These are phyloP conservation scores for Mortierella sp. DNA, from an alignment of 371 early-diverging fungal genomes.

Conservation along the genomic window DNA sequence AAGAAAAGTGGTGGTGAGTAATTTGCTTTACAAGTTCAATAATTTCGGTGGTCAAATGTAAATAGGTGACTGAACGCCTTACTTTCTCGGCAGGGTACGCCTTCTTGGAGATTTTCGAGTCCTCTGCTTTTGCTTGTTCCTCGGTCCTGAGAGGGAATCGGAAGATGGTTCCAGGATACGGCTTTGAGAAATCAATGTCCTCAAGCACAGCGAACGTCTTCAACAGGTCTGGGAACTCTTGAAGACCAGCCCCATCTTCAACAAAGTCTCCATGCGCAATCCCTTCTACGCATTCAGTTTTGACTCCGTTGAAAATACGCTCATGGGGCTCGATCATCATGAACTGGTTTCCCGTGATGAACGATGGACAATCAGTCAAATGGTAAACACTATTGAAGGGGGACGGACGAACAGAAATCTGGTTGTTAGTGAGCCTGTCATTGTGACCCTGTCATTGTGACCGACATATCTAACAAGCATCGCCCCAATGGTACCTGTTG, in stretches of 20 bases:
- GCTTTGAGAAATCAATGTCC: slow-evolving; percentile 29
- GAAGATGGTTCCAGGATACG: slow-evolving; percentile 41
- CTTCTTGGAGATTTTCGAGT: slow-evolving; percentile 18
- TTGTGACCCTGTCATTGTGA: not conserved
- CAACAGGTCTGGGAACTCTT: slow-evolving; percentile 24
- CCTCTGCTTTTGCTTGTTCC: slow-evolving; percentile 10
- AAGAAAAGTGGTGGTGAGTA: not conserved
- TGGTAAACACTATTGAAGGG: slow-evolving; percentile 40
- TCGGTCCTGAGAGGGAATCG: slow-evolving; percentile 36
- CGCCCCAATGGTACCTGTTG: slow-evolving; percentile 24
- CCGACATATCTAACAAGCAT: too few relatives aligned
- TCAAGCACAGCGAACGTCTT: slow-evolving; percentile 21
- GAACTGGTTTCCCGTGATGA: slow-evolving; percentile 38
- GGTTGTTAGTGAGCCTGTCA: not conserved
- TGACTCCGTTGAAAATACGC: slow-evolving; percentile 29
- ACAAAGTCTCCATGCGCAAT: slow-evolving; percentile 25
- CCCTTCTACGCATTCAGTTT: slow-evolving; percentile 3
- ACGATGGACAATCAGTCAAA: slow-evolving; percentile 53
- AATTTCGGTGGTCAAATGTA: too few relatives aligned
- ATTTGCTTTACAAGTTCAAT: not conserved
- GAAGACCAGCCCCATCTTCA: not conserved
- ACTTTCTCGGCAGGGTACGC: slow-evolving; percentile 24
- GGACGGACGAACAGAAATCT: not conserved
- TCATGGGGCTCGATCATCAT: slow-evolving; percentile 52
- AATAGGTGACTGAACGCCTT: not conserved